Base-by-base conservation (phyloP, 495 filamentous ascomycete genomes). In the Penicillium salamii region DNA sequence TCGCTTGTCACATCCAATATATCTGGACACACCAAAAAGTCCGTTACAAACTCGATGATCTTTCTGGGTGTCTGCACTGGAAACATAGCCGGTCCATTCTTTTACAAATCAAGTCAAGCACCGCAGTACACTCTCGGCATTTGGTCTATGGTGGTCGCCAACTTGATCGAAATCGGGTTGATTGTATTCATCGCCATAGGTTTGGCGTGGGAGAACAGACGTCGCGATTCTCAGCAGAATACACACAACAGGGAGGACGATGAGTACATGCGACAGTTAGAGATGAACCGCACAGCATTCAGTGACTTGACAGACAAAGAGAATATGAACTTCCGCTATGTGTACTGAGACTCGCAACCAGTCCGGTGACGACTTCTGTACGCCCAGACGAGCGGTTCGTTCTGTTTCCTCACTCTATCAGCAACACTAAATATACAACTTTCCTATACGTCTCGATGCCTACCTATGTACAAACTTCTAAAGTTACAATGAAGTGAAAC, bases 1-100 rank as follows among this genome's bases (percentile, higher is more conserved):
- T 79, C 76, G 9, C 65, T 86, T 12, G 62, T 72, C 3, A 85
- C 78, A 0, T 70, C 67, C 9, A 80, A 80, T 46, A 75, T 68
- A 42, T 78, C 69, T 1, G 75, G 80, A 1, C 79, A 84, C 36
- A 80, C 79, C 1, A 85, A 85, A 60, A 81, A 83, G 39, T 71
- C 77, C 5, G 69, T 78, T 29, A 72, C 75, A 0, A 79, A 78
- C 29, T 79, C 72, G 0, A 71, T 79, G 39, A 67, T 78, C 41
- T 81, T 77, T 53, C 37, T 72, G 1, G 72, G 67, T 1, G 68
- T 69, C 3, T 76, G 72, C 41, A 61, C 58, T 23, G 73, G 70
- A 7, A 76, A 77, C 39, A 75, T 79, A 20, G 67, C 72, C 2
- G 75, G 79, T 0, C 80, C 80, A 2, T 81, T 81, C 63, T 82